A percentile compares a stretch with the other conserved stretches of the same genome.
Conservation (phyloP, 148 eudicot species). For the Cornus florida region DNA sequence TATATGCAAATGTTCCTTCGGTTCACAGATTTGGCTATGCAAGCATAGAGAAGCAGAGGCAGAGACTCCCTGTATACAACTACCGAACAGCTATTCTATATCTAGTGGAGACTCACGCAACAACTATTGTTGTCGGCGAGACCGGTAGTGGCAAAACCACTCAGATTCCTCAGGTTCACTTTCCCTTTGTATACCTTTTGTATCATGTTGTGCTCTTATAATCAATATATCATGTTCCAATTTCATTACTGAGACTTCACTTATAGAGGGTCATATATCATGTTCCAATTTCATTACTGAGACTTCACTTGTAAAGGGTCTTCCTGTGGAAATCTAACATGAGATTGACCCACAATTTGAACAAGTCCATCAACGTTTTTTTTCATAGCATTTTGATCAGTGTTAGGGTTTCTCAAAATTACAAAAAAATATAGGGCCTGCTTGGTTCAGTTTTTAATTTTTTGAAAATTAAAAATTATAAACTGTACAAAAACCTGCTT, state of each 20-base stretch:
- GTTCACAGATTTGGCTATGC: conserved; percentile 48
- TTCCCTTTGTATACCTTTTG: neutral
- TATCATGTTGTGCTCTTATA: neutral
- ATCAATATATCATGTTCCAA: neutral
- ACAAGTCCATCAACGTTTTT: neutral
- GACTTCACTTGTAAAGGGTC: neutral
- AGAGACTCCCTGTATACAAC: conserved; percentile 78
- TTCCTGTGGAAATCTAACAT: neutral
- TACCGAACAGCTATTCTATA: conserved; percentile 68
- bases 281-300: neutral
- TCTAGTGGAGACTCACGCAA: conserved; percentile 82
- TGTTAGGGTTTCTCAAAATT: neutral
- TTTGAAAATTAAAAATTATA: too few relatives aligned
- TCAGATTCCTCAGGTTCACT: conserved; percentile 86
- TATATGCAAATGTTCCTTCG: neutral
- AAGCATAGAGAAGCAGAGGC: conserved; percentile 68
- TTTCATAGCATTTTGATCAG: neutral
- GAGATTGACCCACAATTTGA: neutral
- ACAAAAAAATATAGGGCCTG: too few relatives aligned
- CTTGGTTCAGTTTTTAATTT: too few relatives aligned
- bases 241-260: too few relatives aligned
- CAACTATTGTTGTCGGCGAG: conserved; percentile 84
- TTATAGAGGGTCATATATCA: neutral
- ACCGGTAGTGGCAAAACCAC: conserved; percentile 97
- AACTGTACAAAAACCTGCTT: too few relatives aligned